Evolutionary conservation across 2,329 filamentous ascomycete species (phyloP).

Genomic region (Ceratocystis smalleyi): DNA sequence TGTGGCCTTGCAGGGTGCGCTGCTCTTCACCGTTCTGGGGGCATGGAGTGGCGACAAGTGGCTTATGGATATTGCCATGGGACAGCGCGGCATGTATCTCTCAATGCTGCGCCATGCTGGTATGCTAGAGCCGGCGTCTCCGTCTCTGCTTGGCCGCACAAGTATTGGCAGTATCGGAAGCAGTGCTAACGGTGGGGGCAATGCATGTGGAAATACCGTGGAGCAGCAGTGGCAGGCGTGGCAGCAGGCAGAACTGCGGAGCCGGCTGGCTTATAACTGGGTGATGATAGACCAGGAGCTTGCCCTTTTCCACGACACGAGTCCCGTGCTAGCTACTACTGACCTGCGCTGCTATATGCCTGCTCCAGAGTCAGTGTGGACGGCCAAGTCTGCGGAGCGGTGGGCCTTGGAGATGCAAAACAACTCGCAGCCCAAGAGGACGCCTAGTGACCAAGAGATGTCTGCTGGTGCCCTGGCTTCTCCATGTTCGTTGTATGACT

Average conservation of each 20-base stretch:
- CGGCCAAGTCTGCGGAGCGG: constrained; percentile 39
- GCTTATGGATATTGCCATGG: constrained; percentile 65
- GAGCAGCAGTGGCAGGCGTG: constrained; percentile 47
- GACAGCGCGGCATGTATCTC: constrained; percentile 57
- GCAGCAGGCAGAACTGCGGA: constrained; percentile 48
- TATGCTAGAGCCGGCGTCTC: constrained; percentile 39
- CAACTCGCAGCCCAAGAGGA: constrained; percentile 34
- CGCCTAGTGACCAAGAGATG: background rate
- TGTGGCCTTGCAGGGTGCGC: constrained; percentile 46
- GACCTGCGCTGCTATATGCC: constrained; percentile 52
- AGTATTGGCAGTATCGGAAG: constrained; percentile 48
- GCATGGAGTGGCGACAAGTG: constrained; percentile 64
- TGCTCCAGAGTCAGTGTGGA: constrained; percentile 45
- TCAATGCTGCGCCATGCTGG: constrained; percentile 57
- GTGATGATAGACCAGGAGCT: constrained; percentile 60
- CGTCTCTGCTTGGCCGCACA: constrained; percentile 19
- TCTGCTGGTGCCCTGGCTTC: constrained; percentile 24
- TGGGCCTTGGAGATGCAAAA: constrained; percentile 47
- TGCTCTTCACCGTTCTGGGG: constrained; percentile 52
- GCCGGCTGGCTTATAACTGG: constrained; percentile 58
- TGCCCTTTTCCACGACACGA: constrained; percentile 48
- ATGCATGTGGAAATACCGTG: constrained; percentile 23
- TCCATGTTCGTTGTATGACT: constrained; percentile 40
- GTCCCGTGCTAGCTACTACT: constrained; percentile 47
- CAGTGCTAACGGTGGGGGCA: constrained; percentile 25